These are phyloP conservation scores for Moniliella sp. DNA, from an alignment of 1,284 basidiomycete genomes.

Conservation along the genomic window DNA sequence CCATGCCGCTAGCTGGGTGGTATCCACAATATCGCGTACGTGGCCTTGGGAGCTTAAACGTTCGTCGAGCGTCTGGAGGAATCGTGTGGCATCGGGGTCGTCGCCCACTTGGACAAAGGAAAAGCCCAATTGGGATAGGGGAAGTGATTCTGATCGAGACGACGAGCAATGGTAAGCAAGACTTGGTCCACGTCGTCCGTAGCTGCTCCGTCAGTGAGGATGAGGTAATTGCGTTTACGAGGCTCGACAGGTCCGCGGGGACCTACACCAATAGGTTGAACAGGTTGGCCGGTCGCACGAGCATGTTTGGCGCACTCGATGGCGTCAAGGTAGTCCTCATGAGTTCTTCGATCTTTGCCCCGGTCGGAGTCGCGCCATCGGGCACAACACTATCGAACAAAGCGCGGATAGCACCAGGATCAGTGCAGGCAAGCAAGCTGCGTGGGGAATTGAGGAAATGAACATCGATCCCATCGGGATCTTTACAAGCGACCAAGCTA, in stretches of 20 bases:
- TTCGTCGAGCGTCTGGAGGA: slow-evolving; percentile 36
- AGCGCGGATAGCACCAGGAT: slow-evolving; percentile 4
- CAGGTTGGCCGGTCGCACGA: too few species aligned
- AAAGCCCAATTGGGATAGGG: slow-evolving; percentile 40
- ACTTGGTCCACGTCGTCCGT: slow-evolving; percentile 41
- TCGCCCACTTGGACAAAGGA: slow-evolving; percentile 44
- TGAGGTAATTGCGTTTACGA: too few species aligned
- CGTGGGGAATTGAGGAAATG: slow-evolving; percentile 10
- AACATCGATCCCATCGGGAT: slow-evolving; percentile 16
- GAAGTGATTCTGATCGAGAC: slow-evolving; percentile 39
- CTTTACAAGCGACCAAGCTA: slow-evolving; percentile 9
- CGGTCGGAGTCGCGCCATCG: slow-evolving; percentile 13
- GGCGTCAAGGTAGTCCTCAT: too few species aligned
- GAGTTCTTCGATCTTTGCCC: slow-evolving; percentile 11
- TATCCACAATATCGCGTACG: slow-evolving; percentile 41
- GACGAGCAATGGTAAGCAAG: slow-evolving; percentile 39
- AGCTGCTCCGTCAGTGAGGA: slow-evolving; percentile 10
- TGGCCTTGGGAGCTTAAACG: slow-evolving; percentile 17
- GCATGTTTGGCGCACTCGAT: too few species aligned
- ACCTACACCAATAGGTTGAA: too few species aligned
- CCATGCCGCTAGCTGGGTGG: slow-evolving; percentile 39
- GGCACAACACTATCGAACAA: slow-evolving; percentile 11
- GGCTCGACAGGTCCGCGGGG: too few species aligned
- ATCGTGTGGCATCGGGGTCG: slow-evolving; percentile 37
- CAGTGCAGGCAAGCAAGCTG: slow-evolving; percentile 3